Base-by-base conservation (phyloP, 805 yeast genomes). In the Ogataea salicorniae region DNA sequence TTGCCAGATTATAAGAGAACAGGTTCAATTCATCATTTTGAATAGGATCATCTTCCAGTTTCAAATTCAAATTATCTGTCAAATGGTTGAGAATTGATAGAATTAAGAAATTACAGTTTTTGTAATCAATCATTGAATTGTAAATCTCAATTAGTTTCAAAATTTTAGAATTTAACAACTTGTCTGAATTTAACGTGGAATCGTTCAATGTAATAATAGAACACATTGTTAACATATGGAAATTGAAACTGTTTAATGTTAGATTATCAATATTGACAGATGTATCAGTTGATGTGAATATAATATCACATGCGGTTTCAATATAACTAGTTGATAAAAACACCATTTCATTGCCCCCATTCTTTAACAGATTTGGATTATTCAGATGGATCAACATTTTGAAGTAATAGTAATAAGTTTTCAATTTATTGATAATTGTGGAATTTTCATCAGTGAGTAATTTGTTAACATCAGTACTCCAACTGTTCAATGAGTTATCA, bases 211-310 rank as follows among this genome's bases (percentile, higher is more conserved):
- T 47, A 16, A 53, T 51, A 7, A 64, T 52, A n/a, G 66, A 54
- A 31, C 63, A 44, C 46, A 64, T 46, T 15, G 56, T 54, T 39
- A 63, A 33, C 36, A 64, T 50, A 46, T 64, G 68, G 45, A 64
- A 62, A 47, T 64, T 63, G 53, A 64, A 64, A 48, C 67, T 61
- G 43, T 62, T 63, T 29, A 61, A 53, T 37, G 64, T 51, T 37
- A 64, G 43, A 41, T 44, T 48, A 42, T 64, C 66, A 11, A 60
- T 41, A 31, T 38, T 29, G 33, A n/a, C 23, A 39, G 22, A 13
- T 39, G n/a, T 9, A 55, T 60, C 38, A 45, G 38, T 29, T 47
- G 52, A 45, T 6, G 51, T 41, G 26, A 58, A 56, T 13, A 56
- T 48, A 23, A 62, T 46, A 39, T 56, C 56, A 42, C 58, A 60